Evolutionary conservation across 1,139 yeast genomes (phyloP), one percentile per base, ranked within the genome.

Genomic region (Kodamaea sp.): DNA sequence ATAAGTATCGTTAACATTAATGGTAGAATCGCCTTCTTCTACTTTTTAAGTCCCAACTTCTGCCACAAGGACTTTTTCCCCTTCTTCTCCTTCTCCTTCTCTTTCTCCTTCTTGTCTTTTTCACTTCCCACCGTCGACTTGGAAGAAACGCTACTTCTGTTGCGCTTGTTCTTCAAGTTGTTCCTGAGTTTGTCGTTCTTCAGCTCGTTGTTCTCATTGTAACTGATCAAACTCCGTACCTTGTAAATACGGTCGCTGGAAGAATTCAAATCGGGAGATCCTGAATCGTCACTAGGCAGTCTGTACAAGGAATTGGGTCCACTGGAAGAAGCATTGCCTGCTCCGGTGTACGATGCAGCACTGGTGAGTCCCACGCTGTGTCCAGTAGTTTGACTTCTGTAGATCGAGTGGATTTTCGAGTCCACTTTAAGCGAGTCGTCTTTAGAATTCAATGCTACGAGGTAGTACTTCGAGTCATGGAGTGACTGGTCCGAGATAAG

Each of bases 211-310:
- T 41, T 51, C 10, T 51, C 67, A 32, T 56, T 57, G 41, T 62
- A 60, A 28, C 65, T 47, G 30, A 47, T 41, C 43, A 68, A 46
- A 21, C 72, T 65, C 35, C 61, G 63, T n/a, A 70, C 74, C 44
- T 66, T 66, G 53, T 69, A 68, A 29, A 65, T 57, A 9, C 50
- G 44, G n/a, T 44, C 53, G 11, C 29, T 39, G 10, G 34, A 35
- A 8, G 36, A 31, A 10, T 15, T 26, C n/a, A 20, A 25, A 15
- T 37, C 41, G 13, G 33, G 37, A 5, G 30, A 28, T 18, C 35
- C 29, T 3, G 37, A 40, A 19, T 41, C 44, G 4, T 29, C 21
- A 24, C 46, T 39, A 7, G 22, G 28, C 22, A 35, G 34, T 7
- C 43, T 35, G 29, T 36, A 33, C 10, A 42, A 25, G 6, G 41